These are phyloP conservation scores for Microbotryum intermedium DNA, from an alignment of 1,284 basidiomycete species.

Conservation along the genomic window DNA sequence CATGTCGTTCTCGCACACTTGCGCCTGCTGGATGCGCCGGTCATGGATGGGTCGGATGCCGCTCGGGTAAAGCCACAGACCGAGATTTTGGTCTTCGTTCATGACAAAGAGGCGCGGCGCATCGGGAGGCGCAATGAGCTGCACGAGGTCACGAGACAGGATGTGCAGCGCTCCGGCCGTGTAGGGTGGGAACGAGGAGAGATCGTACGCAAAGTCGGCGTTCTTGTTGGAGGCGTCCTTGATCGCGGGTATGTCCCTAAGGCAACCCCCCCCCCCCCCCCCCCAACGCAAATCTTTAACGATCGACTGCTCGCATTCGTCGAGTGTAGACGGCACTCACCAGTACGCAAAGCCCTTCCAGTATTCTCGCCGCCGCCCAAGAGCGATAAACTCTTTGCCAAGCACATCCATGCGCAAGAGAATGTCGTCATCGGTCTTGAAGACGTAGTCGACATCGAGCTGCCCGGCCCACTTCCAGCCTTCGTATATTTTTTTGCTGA, in stretches of 20 bases:
- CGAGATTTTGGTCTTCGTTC: constrained; percentile 28
- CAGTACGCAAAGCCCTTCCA: constrained; percentile 28
- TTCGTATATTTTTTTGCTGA: constrained; percentile 18
- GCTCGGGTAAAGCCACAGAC: constrained; percentile 20
- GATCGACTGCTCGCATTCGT: not conserved
- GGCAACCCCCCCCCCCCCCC: no score
- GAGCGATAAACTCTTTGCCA: constrained; percentile 17
- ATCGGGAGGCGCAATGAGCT: constrained; percentile 13
- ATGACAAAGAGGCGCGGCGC: constrained; percentile 13
- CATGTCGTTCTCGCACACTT: constrained; percentile 30
- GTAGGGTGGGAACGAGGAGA: constrained; percentile 25
- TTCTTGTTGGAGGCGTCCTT: constrained; percentile 28
- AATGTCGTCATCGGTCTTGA: constrained; percentile 29
- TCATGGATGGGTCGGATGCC: constrained; percentile 28
- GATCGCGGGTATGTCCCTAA: constrained; percentile 23
- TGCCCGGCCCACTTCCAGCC: constrained; percentile 22
- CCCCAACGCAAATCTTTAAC: not conserved
- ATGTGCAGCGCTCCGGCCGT: constrained; percentile 25
- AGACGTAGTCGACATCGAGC: constrained; percentile 27
- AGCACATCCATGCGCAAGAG: constrained; percentile 23
- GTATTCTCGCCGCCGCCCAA: constrained; percentile 19
- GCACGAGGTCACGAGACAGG: constrained; percentile 26
- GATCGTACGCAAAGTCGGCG: constrained; percentile 23
- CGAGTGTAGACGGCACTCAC: not conserved
- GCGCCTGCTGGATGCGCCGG: constrained; percentile 24